Conservation (phyloP, 2,329 filamentous ascomycete genomes). For the Bipolaris oryzae region DNA sequence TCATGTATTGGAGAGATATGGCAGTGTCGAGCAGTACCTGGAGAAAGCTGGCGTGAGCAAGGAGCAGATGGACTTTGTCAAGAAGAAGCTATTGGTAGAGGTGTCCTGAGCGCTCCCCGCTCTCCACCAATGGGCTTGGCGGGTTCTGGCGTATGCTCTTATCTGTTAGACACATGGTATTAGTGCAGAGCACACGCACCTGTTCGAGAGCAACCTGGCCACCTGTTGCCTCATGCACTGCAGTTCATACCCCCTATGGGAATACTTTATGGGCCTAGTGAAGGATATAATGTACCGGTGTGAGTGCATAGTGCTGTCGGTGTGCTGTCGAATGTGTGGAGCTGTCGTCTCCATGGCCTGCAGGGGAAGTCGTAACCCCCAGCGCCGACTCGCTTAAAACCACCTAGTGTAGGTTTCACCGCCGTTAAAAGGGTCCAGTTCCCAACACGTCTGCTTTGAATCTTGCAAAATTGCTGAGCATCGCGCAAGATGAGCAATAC, state of each 20-base stretch:
- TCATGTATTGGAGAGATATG: conserved; percentile 67
- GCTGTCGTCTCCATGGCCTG: conserved; percentile 19
- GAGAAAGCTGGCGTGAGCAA: conserved; percentile 28
- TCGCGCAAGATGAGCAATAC: conserved; percentile 45
- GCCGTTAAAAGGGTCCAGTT: conserved; percentile 36
- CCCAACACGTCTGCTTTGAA: conserved; percentile 31
- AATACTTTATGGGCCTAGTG: not conserved
- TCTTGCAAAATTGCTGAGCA: conserved; percentile 40
- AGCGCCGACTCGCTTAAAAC: conserved; percentile 10
- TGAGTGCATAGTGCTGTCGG: conserved; percentile 7
- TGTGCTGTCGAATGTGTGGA: conserved; percentile 10
- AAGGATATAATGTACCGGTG: not conserved
- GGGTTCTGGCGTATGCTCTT: conserved; percentile 3
- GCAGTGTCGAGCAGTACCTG: conserved; percentile 68
- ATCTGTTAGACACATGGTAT: not conserved
- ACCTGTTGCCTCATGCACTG: not conserved
- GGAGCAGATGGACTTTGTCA: conserved; percentile 45
- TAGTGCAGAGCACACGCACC: not conserved
- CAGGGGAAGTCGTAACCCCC: conserved; percentile 23
- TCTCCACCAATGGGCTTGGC: conserved; percentile 7
- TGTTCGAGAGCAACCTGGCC: not conserved
- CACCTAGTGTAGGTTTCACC: conserved; percentile 37
- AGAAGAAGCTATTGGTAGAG: conserved; percentile 37
- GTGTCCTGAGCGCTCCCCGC: conserved; percentile 12
- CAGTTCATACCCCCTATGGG: not conserved